phyloP scores from a whole-genome alignment of 2,329 filamentous ascomycete species.

The Chaetomium sp. region DNA sequence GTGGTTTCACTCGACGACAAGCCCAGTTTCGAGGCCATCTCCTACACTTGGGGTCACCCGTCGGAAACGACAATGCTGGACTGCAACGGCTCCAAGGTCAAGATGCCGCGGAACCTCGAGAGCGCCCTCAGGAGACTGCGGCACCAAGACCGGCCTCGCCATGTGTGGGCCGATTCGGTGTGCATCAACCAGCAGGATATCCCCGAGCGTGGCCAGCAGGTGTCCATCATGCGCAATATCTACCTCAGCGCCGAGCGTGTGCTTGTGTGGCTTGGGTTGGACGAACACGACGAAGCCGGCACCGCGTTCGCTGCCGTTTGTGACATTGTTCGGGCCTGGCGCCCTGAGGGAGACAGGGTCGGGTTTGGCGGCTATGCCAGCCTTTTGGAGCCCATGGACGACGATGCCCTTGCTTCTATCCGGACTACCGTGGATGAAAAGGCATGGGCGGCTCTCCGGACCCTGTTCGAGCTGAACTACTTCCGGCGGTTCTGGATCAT shows the following conservation, averaged over 20 bases:
- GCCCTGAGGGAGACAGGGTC: conserved; percentile 2
- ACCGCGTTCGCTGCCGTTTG: conserved; percentile 7
- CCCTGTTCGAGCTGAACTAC: conserved; percentile 5
- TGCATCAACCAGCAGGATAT: conserved; percentile 15
- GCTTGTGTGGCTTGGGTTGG: conserved; percentile 4
- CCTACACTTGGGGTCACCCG: conserved; percentile 12
- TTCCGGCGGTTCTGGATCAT: conserved; percentile 13
- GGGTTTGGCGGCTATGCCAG: conserved; percentile 2
- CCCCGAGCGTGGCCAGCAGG: conserved; percentile 11
- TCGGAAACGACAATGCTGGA: neutral
- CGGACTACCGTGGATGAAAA: neutral
- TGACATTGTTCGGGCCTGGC: conserved; percentile 10
- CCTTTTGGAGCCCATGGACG: conserved; percentile 4
- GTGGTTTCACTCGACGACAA: conserved; percentile 7
- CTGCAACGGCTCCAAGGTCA: neutral
- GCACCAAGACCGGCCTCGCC: neutral
- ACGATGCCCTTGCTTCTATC: conserved; percentile 3
- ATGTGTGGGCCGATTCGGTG: conserved; percentile 12
- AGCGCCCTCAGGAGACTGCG: neutral
- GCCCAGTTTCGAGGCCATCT: conserved; percentile 5
- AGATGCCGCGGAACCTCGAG: conserved; percentile 5
- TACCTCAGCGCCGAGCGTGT: neutral
- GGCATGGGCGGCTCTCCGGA: conserved; percentile 7
- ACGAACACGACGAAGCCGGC: neutral
- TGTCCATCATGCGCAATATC: conserved; percentile 10